These are phyloP conservation scores for Cyberlindnera nakhonratchasimensis DNA, from an alignment of 805 yeast genomes.

Conservation along the genomic window DNA sequence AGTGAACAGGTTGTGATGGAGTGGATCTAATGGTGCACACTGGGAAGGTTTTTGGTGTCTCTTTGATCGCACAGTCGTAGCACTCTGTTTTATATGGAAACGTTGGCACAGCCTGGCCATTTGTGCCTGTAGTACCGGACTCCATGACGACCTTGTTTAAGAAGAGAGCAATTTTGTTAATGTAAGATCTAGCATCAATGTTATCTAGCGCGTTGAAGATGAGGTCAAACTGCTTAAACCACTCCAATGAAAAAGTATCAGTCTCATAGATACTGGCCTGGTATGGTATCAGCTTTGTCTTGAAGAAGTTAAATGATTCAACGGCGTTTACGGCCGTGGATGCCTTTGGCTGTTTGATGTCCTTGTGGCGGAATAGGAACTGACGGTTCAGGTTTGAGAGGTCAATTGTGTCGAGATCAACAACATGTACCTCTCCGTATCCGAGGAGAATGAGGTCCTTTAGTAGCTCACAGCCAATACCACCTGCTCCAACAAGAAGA, in stretches of 20 bases:
- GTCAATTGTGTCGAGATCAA: constrained; percentile 95
- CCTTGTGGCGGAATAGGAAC: constrained; percentile 83
- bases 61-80: constrained; percentile 86
- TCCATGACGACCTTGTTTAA: constrained; percentile 78
- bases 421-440: constrained; percentile 82
- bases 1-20: constrained; percentile 93
- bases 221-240: constrained; percentile 74
- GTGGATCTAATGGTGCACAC: constrained; percentile 97
- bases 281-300: constrained; percentile 66
- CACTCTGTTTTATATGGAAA: constrained; percentile 82
- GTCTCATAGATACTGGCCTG: constrained; percentile 88
- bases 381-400: constrained; percentile 90
- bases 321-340: constrained; percentile 84
- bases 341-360: constrained; percentile 86
- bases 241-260: constrained; percentile 60
- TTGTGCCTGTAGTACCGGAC: constrained; percentile 92
- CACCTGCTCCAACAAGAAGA: constrained; percentile 91
- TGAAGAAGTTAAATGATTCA: constrained; percentile 57
- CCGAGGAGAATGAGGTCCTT: constrained; percentile 78
- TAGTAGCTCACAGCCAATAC: constrained; percentile 89
- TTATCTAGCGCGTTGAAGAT: constrained; percentile 94
- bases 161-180: constrained; percentile 77
- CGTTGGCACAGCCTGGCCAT: constrained; percentile 93
- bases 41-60: constrained; percentile 86
- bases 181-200: constrained; percentile 86